phyloP scores from a whole-genome alignment of 2,329 filamentous ascomycete genomes.

The Fusarium sp. region DNA sequence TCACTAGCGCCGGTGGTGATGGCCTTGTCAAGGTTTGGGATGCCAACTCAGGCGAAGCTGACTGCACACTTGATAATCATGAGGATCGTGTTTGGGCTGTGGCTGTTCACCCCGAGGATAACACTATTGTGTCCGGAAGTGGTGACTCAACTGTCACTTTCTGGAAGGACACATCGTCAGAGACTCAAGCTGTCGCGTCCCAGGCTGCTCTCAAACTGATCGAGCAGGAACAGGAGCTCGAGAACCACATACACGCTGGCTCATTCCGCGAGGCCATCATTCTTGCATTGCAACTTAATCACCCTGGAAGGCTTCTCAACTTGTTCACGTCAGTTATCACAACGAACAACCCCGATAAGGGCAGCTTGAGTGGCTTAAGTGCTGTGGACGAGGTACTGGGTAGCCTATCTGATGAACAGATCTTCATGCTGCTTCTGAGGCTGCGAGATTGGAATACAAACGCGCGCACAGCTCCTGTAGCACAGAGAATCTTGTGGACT shows the following conservation, averaged over 20 bases:
- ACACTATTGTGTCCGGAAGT: constrained; percentile 87
- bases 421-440: constrained; percentile 83
- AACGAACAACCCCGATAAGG: constrained; percentile 66
- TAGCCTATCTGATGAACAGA: constrained; percentile 83
- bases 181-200: constrained; percentile 79
- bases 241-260: constrained; percentile 89
- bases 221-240: constrained; percentile 92
- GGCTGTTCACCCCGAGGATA: constrained; percentile 72
- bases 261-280: constrained; percentile 94
- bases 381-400: constrained; percentile 86
- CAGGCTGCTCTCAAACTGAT: constrained; percentile 81
- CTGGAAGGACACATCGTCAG: constrained; percentile 90
- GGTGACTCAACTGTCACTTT: constrained; percentile 94
- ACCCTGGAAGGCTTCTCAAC: constrained; percentile 85
- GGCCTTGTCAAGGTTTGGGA: constrained; percentile 98
- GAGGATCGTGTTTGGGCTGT: constrained; percentile 95
- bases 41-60: constrained; percentile 82
- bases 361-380: constrained; percentile 70
- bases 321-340: constrained; percentile 85
- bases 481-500: constrained; percentile 84
- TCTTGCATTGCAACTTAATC: constrained; percentile 91
- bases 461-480: constrained; percentile 82
- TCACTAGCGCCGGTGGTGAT: constrained; percentile 91
- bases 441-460: constrained; percentile 98
- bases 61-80: constrained; percentile 94